Base-by-base conservation (phyloP, 1,284 basidiomycete species). In the Cystobasidiaceae sp. region DNA sequence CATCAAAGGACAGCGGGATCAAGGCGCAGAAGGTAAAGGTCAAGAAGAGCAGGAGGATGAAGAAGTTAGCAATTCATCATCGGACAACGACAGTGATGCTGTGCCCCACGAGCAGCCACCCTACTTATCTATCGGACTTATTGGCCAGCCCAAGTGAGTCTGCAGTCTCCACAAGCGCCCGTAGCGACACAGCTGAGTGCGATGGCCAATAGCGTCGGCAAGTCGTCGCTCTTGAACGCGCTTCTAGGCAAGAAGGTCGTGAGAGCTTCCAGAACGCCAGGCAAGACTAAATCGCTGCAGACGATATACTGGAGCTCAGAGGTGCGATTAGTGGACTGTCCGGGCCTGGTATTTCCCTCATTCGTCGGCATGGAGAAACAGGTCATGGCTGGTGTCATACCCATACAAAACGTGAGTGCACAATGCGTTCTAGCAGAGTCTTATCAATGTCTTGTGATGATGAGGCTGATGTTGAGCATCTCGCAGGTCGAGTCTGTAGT, bases 151-250 rank as follows among this genome's bases (percentile, higher is more conserved):
- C 5, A 46, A 39, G 30, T 34, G 49, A 3, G 52, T 15, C 48
- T 8, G n/a, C n/a, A n/a, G 11, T 44, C 25, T 39, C 15, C 37
- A 17, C 49, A 21, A 32, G 25, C 17, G 13, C 30, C 28, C 7
- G 15, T 21, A 3, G 11, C 15, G 15, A 1, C 49, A 11, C 15
- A 27, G 23, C 28, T 33, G 30, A 33, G 13, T 19, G 7, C n/a
- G 2, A 17, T 21, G 2, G 4, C 19, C n/a, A 15, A 33, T 8
- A 96, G 94, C 74, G 91, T 94, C 33, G 93, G 92, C 28, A 97
- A 97, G 75, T 91, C 89, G 0, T 91, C 89, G 0, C 79, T 96
- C 2, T 78, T 97, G 46, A 97, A 97, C 74, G 92, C 92, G 0
- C 78, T 97, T 3, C 88, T 97, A 69, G 91, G 90, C 13, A 79